Conservation (phyloP, 805 yeast species). For the Zygotorulaspora sp. region DNA sequence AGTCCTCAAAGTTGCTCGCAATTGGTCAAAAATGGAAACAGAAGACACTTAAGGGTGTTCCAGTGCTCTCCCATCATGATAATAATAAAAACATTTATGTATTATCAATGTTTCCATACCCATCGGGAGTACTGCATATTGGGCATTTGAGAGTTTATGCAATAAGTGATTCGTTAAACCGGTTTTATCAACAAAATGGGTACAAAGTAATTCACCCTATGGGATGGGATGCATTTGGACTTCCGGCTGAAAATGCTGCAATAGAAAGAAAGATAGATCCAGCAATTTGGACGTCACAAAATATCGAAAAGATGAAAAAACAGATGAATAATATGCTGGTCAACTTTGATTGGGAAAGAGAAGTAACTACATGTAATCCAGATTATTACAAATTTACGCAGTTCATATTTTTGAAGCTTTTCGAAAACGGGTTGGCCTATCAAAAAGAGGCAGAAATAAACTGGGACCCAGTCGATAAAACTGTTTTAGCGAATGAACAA, state of each 20-base stretch:
- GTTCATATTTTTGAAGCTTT: constrained; percentile 67
- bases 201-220: constrained; percentile 83
- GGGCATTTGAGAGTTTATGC: constrained; percentile 94
- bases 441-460: constrained; percentile 83
- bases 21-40: constrained; percentile 31
- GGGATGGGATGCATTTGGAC: constrained; percentile 99
- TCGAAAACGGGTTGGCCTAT: constrained; percentile 78
- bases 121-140: constrained; percentile 88
- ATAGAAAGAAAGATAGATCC: constrained; percentile 79
- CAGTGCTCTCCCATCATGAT: constrained; percentile 4
- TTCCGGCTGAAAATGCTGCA: constrained; percentile 98
- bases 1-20: constrained; percentile 12
- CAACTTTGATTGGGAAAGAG: constrained; percentile 92
- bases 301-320: constrained; percentile 78
- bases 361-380: constrained; percentile 78
- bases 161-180: constrained; percentile 75
- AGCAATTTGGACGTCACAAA: constrained; percentile 71
- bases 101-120: constrained; percentile 92
- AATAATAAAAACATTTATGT: constrained; percentile 42
- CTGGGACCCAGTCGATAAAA: constrained; percentile 96
- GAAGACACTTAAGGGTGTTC: constrained; percentile 19
- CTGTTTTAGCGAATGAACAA: constrained; percentile 95
- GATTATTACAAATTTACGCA: constrained; percentile 94
- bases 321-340: constrained; percentile 78
- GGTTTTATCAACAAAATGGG: constrained; percentile 75